Conservation (phyloP, 257 asterid genomes). For the Misopates orontium region DNA sequence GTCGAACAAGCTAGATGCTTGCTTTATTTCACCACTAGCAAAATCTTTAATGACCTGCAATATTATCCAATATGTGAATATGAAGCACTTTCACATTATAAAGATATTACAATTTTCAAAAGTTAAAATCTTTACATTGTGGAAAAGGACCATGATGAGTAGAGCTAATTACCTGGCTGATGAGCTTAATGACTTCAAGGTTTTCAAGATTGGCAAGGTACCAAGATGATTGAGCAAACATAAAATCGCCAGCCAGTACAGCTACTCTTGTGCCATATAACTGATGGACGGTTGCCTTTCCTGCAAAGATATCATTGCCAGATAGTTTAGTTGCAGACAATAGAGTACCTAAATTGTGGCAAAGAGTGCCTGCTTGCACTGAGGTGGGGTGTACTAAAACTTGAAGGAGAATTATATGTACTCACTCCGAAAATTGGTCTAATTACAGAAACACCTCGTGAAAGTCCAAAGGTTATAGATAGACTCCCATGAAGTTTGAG, state of each 20-base stretch:
- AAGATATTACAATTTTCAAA: background rate
- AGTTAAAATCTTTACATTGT: background rate
- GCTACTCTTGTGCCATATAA: conserved; percentile 88
- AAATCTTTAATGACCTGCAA: conserved; percentile 91
- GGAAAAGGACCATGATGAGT: background rate
- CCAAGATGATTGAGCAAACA: conserved; percentile 99
- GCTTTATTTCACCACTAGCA: conserved; percentile 97
- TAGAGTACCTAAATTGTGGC: background rate
- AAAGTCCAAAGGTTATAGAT: too few species aligned
- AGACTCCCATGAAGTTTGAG: too few species aligned
- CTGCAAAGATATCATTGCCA: conserved; percentile 31
- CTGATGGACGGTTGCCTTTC: conserved; percentile 91
- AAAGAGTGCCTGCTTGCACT: background rate
- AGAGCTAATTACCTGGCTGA: conserved; percentile 68
- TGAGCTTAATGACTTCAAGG: conserved; percentile 88
- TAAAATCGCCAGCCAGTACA: conserved; percentile 94
- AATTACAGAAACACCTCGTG: too few species aligned
- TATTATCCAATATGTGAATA: background rate
- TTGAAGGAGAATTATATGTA: too few species aligned
- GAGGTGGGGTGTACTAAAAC: background rate
- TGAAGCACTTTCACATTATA: background rate
- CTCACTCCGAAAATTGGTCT: too few species aligned
- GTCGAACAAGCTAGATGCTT: conserved; percentile 82
- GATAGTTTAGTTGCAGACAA: too few species aligned
- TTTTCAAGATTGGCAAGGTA: conserved; percentile 95